phyloP scores from a whole-genome alignment of 164 flowering plant species.

The Platanus orientalis region DNA sequence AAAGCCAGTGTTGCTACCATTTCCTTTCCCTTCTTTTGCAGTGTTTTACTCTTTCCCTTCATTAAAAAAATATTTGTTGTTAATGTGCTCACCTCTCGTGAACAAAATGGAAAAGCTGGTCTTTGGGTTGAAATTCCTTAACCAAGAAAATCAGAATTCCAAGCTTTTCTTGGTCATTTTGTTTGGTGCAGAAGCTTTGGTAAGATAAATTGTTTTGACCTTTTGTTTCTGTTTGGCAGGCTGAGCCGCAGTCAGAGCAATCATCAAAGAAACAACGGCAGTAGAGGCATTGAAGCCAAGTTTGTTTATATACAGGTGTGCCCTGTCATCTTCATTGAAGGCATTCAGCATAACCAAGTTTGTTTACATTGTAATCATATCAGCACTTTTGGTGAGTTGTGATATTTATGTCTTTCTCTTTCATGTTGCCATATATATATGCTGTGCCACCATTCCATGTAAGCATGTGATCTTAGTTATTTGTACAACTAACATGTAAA shows the following conservation, averaged over 20 bases:
- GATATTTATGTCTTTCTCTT: neutral
- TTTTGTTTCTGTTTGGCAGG: slow-evolving; percentile 16
- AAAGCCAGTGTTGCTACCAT: too few species aligned
- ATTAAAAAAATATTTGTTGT: too few species aligned
- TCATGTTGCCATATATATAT: neutral
- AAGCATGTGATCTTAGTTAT: slow-evolving; percentile 7
- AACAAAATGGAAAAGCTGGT: too few species aligned
- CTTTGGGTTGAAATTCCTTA: too few species aligned
- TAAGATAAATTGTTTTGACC: too few species aligned
- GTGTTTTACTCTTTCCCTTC: too few species aligned
- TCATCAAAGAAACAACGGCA: slow-evolving; percentile 29
- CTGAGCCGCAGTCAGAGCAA: slow-evolving; percentile 25
- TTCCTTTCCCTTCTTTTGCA: too few species aligned
- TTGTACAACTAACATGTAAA: too few species aligned
- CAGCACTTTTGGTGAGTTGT: neutral
- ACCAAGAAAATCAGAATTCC: neutral
- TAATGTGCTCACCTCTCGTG: too few species aligned
- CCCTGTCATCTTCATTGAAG: neutral
- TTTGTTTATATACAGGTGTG: slow-evolving; percentile 6
- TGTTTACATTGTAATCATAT: neutral
- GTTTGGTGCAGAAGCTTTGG: neutral
- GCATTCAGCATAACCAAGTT: neutral
- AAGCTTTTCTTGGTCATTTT: neutral
- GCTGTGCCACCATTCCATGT: slow-evolving; percentile 9
- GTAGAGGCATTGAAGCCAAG: neutral